Percentiles rank a stretch among this genome's conserved stretches.
Evolutionary conservation across 768 basidiomycete genomes (phyloP).

Genomic region (Exidia glandulosa): DNA sequence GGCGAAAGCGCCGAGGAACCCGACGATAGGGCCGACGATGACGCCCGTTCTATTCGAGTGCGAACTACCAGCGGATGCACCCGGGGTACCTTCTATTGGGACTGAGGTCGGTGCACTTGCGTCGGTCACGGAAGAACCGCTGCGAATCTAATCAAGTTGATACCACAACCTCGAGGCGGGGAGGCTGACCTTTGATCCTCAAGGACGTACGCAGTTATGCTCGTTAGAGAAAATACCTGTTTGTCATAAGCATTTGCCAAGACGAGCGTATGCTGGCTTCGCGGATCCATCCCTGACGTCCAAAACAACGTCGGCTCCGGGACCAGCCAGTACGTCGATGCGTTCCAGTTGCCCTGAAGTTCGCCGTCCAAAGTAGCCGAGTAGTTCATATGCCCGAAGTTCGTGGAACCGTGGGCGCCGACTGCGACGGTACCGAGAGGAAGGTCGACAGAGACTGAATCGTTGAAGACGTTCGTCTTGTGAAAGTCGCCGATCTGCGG

Average conservation of each 20-base stretch:
- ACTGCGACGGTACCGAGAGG: background rate
- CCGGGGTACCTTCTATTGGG: no score
- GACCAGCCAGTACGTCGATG: background rate
- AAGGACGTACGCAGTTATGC: background rate
- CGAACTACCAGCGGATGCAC: no score
- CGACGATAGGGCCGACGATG: no score
- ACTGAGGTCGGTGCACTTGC: no score
- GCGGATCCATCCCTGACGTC: background rate
- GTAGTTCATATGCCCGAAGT: background rate
- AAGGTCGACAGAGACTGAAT: background rate
- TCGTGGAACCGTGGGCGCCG: background rate
- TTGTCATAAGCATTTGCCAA: background rate
- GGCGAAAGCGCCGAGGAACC: no score
- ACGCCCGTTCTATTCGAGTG: no score
- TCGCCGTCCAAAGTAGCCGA: background rate
- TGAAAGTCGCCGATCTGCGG: background rate
- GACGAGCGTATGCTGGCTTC: background rate
- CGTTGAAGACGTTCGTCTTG: background rate
- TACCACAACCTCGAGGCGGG: no score
- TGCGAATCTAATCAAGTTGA: no score
- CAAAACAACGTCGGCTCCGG: background rate
- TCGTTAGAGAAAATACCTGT: background rate
- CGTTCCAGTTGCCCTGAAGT: background rate
- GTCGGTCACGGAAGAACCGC: no score
- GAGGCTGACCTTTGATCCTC: background rate